Base-by-base conservation (phyloP, 1,139 yeast species). In the Sugiyamaella grinbergsii region DNA sequence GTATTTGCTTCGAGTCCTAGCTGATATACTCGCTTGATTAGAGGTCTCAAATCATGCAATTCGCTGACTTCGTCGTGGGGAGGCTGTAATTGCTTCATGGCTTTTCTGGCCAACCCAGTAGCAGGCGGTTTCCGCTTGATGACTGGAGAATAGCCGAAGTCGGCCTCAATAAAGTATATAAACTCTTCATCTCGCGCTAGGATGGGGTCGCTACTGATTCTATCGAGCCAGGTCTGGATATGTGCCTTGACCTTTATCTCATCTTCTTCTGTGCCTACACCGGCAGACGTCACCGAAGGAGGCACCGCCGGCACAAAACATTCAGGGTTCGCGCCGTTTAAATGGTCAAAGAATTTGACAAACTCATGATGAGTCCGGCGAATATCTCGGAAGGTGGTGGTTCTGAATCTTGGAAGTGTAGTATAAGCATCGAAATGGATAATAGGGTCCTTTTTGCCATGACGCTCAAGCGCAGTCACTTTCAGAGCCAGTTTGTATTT, bases 241-340 rank as follows among this genome's bases (percentile, higher is more conserved):
- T 79, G 78, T 26, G 62, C 62, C 52, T 77, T 71, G 49, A 88
- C 74, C 51, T 81, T 80, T 49, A 75, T 74, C 51, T 75, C 77
- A 61, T 89, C 96, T 56, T 91, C 97, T 41, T 86, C 89, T 24
- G 93, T 88, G 49, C 88, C 89, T 11, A 82, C 73, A 5, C 96
- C 95, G 62, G 83, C 91, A 13, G 93, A 78, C 0, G 96, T 85
- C 4, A 73, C 75, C 0, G 93, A 74, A 36, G 77, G 74, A 0
- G 98, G 97, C 34, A 93, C 73, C 1, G 94, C 83, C 0, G 98
- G 98, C 3, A 94, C 93, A 70, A 93, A 90, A 54, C 94, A 91
- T 67, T 93, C 98, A 29, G 94, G 83, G 61, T 89, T 85, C 36
- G 95, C 86, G 19, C 84, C 81, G 53, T 82, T 80, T 58, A 91